These are phyloP conservation scores for Claviceps sp. DNA, from an alignment of 2,329 filamentous ascomycete genomes.

Conservation along the genomic window DNA sequence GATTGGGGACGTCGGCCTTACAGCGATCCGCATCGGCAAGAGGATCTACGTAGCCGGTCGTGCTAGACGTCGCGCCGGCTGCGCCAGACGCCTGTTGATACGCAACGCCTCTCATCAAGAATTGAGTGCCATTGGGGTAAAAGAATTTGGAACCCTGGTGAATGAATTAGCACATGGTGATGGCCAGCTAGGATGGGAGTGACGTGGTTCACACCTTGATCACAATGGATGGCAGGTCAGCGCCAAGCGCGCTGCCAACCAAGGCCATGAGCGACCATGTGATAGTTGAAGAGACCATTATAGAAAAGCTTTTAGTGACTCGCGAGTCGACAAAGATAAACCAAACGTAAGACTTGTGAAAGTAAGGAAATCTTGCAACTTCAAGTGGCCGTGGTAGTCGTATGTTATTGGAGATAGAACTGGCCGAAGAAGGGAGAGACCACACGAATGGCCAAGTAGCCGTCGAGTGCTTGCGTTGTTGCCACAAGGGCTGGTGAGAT, in stretches of 20 bases:
- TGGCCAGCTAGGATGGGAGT: not conserved
- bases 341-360: not conserved
- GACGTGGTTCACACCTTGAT: constrained; percentile 46
- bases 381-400: no score
- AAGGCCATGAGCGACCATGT: constrained; percentile 25
- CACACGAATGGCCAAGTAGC: no score
- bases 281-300: constrained; percentile 21
- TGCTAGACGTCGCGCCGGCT: constrained; percentile 34
- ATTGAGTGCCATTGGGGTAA: constrained; percentile 56
- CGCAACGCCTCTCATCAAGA: constrained; percentile 82
- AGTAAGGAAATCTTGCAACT: not conserved
- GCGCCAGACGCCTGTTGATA: constrained; percentile 73
- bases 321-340: not conserved
- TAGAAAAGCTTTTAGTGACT: constrained; percentile 1
- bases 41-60: constrained; percentile 62
- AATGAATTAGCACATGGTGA: not conserved
- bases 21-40: constrained; percentile 60
- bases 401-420: no score
- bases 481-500: no score
- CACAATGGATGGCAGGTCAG: constrained; percentile 43
- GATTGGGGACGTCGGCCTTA: constrained; percentile 72
- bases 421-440: no score
- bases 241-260: constrained; percentile 27
- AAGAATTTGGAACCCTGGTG: constrained; percentile 72
- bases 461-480: no score